Base-by-base conservation (phyloP, 2,329 filamentous ascomycete species). In the Penicillium sp. region DNA sequence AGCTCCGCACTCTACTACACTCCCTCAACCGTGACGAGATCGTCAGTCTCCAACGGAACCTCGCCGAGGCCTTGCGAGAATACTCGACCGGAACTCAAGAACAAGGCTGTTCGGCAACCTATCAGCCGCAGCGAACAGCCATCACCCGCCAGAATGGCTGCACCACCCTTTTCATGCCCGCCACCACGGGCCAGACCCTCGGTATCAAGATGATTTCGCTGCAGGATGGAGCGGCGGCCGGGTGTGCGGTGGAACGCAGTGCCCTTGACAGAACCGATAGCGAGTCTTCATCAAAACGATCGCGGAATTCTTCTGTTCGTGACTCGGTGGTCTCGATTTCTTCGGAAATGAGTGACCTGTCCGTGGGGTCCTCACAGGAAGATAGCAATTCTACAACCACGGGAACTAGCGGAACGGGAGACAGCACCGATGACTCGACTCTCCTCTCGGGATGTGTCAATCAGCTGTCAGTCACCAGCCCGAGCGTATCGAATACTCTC, bases 141-240 rank as follows among this genome's bases (percentile, higher is more conserved):
- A 77, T 88, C 46, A 81, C 81, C 46, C 79, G 81, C 11, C 79
- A 79, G 46, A 79, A 84, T 76, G 84, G 84, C 3, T 78, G 79
- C 28, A 83, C 81, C 1, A 86, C 83, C 3, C 72, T 88, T 9
- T 86, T 87, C 69, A 86, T 87, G 83, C 85, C 86, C 2, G 83
- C 83, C 11, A 83, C 77, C 35, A 82, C 81, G 13, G 79, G 80
- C 27, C 76, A 78, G 36, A 79, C 80, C 2, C 74, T 85, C 16
- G 85, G 84, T 5, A 80, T 87, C 56, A 88, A 87, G 66, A 81
- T 88, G 38, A 79, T 87, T 38, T 84, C 82, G 9, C 67, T 85
- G 13, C 68, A 76, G 28, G 73, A 65, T 60, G 67, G 59, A 16
- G 64, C 45, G 5, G 57, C 57, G 11, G 60, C 66, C 10, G 69